Evolutionary conservation across 192 early-diverging fungal genomes (phyloP).

Genomic region (Podila clonocystis): DNA sequence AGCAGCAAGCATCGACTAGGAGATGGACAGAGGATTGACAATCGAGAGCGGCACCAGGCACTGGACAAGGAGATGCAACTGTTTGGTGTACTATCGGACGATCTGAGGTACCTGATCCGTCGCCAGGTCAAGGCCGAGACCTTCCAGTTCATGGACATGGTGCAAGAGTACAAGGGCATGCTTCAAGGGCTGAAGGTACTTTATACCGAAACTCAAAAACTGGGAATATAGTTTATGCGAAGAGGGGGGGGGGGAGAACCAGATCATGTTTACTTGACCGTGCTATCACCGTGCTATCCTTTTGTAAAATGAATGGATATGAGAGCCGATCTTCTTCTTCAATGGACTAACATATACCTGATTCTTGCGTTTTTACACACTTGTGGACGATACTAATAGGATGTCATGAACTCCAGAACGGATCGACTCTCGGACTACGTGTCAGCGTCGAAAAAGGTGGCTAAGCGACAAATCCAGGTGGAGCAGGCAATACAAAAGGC

Average conservation of each 20-base stretch:
- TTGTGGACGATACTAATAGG: slow-evolving; percentile 21
- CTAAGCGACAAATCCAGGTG: slow-evolving; percentile 46
- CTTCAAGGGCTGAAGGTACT: slow-evolving; percentile 59
- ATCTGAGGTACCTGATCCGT: slow-evolving; percentile 54
- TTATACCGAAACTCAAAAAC: background rate
- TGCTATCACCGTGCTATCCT: no score
- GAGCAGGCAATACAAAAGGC: slow-evolving; percentile 44
- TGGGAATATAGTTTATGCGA: no score
- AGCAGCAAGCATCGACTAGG: slow-evolving; percentile 62
- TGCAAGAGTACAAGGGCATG: slow-evolving; percentile 59
- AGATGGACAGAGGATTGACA: slow-evolving; percentile 50
- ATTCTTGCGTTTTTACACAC: background rate
- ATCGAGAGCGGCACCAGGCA: slow-evolving; percentile 54
- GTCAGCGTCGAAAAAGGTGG: slow-evolving; percentile 52
- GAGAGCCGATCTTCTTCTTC: slow-evolving; percentile 1
- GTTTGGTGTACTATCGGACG: slow-evolving; percentile 61
- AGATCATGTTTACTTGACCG: no score
- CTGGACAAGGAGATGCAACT: slow-evolving; percentile 60
- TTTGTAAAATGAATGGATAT: background rate
- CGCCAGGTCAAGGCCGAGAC: slow-evolving; percentile 58
- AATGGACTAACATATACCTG: background rate
- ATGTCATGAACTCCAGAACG: slow-evolving; percentile 58
- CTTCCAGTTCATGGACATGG: slow-evolving; percentile 57
- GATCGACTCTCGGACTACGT: slow-evolving; percentile 59
- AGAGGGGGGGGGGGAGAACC: no score